Conservation (phyloP, 495 filamentous ascomycete species). For the Neurospora sp. region DNA sequence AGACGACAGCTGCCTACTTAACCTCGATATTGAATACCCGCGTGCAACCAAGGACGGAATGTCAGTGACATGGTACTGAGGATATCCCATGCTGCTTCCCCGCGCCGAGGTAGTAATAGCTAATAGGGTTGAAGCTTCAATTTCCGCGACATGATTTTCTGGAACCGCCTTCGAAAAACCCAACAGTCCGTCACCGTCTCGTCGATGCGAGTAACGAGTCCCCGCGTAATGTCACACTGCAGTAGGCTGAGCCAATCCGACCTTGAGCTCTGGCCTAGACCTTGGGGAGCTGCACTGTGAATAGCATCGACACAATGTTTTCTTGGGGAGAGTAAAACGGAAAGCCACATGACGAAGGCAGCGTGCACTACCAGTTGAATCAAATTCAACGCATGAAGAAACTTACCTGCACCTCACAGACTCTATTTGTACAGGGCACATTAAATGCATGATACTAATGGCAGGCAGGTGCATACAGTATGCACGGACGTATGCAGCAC, state of each 20-base stretch:
- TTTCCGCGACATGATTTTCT: neutral
- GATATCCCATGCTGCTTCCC: neutral
- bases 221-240: neutral
- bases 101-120: neutral
- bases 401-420: neutral
- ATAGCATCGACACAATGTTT: neutral
- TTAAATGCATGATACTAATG: neutral
- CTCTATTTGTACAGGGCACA: neutral
- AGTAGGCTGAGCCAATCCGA: neutral
- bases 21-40: neutral
- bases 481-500: neutral
- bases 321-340: neutral
- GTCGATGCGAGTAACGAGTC: neutral
- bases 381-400: neutral
- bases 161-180: neutral
- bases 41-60: neutral
- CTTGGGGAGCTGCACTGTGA: neutral
- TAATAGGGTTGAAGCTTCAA: neutral
- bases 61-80: neutral
- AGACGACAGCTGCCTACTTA: neutral
- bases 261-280: neutral
- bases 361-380: neutral
- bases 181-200: neutral
- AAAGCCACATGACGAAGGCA: neutral
- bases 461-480: neutral